These are phyloP conservation scores for Dactylellina haptotyla DNA, from an alignment of 2,329 filamentous ascomycete genomes.

Conservation along the genomic window DNA sequence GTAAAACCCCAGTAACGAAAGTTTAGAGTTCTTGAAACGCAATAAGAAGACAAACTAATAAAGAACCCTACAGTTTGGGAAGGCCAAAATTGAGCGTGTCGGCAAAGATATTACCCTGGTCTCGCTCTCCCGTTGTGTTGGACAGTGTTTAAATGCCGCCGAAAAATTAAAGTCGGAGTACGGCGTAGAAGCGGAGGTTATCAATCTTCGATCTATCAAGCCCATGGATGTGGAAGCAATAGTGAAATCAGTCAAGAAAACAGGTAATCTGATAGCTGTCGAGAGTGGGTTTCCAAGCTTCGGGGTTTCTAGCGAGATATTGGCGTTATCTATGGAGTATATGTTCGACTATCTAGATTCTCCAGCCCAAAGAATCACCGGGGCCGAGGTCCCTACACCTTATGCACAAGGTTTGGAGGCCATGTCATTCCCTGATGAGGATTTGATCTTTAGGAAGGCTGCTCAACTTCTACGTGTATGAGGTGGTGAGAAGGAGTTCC, in stretches of 20 bases:
- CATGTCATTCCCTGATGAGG: slow-evolving; percentile 92
- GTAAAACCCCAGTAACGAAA: slow-evolving; percentile 55
- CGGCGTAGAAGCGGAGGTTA: slow-evolving; percentile 92
- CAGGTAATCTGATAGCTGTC: slow-evolving; percentile 85
- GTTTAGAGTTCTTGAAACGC: not conserved
- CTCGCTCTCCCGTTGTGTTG: slow-evolving; percentile 91
- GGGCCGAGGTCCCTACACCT: slow-evolving; percentile 95
- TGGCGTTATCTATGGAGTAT: slow-evolving; percentile 96
- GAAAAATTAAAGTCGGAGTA: slow-evolving; percentile 95
- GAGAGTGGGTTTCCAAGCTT: slow-evolving; percentile 97
- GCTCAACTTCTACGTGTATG: slow-evolving; percentile 88
- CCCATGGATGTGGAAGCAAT: slow-evolving; percentile 95
- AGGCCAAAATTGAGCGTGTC: slow-evolving; percentile 97
- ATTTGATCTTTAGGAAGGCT: slow-evolving; percentile 85
- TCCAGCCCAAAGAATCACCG: slow-evolving; percentile 91
- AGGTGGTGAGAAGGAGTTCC: too few species aligned
- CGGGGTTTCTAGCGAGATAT: slow-evolving; percentile 89
- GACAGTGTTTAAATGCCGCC: slow-evolving; percentile 86
- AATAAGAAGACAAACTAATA: too few species aligned
- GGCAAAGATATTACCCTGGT: slow-evolving; percentile 98
- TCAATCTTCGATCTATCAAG: slow-evolving; percentile 98
- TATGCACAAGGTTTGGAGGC: slow-evolving; percentile 85
- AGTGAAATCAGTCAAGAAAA: slow-evolving; percentile 98
- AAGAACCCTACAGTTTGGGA: slow-evolving; percentile 84
- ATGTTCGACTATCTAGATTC: slow-evolving; percentile 97